These are phyloP conservation scores for Themeda triandra DNA, from an alignment of 176 grass and related monocot genomes.

Conservation along the genomic window DNA sequence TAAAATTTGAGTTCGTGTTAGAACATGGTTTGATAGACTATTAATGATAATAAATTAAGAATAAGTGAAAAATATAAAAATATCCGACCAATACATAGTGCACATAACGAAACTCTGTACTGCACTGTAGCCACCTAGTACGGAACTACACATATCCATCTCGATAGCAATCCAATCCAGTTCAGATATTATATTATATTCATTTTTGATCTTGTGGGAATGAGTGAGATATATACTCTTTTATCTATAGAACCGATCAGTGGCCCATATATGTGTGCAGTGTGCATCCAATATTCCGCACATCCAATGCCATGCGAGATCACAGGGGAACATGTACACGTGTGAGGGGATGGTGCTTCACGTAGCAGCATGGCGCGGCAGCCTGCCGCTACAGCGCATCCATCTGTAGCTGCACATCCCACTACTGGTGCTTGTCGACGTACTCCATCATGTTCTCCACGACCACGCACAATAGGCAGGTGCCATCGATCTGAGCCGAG, in stretches of 20 bases:
- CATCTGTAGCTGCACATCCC: no score
- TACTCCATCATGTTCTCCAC: neutral
- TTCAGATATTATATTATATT: neutral
- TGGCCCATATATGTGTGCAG: neutral
- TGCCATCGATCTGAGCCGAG: neutral
- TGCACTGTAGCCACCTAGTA: neutral
- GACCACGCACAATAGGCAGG: neutral
- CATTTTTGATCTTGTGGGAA: neutral
- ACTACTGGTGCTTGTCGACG: neutral
- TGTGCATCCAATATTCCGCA: neutral
- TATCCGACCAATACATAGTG: no score
- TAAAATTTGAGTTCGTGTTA: no score
- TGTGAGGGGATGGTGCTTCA: neutral
- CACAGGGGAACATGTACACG: slow-evolving; percentile 8
- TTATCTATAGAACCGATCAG: neutral
- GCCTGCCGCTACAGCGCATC: neutral
- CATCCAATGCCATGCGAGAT: neutral
- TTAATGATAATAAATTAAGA: no score
- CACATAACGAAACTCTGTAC: no score
- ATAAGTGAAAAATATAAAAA: no score
- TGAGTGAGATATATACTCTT: neutral
- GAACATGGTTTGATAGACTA: no score
- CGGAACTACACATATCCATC: neutral
- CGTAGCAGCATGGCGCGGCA: neutral
- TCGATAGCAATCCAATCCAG: neutral